These are phyloP conservation scores for Leccinum pellstonianum DNA, from an alignment of 768 basidiomycete species.

Conservation along the genomic window DNA sequence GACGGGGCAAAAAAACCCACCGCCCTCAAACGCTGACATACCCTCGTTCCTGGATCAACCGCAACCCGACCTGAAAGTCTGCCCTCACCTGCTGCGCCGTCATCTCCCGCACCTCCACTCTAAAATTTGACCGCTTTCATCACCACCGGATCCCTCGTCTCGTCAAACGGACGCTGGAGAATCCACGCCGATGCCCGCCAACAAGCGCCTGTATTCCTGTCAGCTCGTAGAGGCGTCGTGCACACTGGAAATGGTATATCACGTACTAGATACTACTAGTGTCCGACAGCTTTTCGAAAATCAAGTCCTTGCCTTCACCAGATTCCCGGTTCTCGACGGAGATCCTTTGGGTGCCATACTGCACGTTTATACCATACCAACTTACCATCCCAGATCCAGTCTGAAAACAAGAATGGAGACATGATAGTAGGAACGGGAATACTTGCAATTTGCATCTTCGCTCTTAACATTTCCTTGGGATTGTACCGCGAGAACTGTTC, in stretches of 20 bases:
- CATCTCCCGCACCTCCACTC: conserved; percentile 65
- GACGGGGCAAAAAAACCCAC: conserved; percentile 28
- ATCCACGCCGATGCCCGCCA: conserved; percentile 58
- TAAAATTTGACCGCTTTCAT: conserved; percentile 77
- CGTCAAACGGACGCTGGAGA: conserved; percentile 76
- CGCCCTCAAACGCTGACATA: conserved; percentile 60
- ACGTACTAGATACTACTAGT: conserved; percentile 25
- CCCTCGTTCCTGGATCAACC: conserved; percentile 85
- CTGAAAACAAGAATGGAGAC: too few species aligned
- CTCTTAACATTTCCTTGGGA: too few species aligned
- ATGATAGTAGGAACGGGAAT: too few species aligned
- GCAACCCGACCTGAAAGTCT: conserved; percentile 57
- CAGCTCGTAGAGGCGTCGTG: conserved; percentile 63
- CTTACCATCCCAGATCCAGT: too few species aligned
- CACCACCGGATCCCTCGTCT: conserved; percentile 54
- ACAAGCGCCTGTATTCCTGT: conserved; percentile 54
- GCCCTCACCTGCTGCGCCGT: conserved; percentile 39
- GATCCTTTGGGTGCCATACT: too few species aligned
- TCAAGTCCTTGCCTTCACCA: too few species aligned
- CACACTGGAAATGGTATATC: conserved; percentile 11
- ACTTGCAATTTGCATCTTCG: too few species aligned
- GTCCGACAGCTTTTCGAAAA: conserved; percentile 30
- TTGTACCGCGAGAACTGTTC: too few species aligned
- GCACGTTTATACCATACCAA: too few species aligned
- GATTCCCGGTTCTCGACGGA: too few species aligned